Evolutionary conservation across 495 filamentous ascomycete genomes (phyloP), one percentile per base, ranked within the genome.

Genomic region (Daldinia bambusicola): DNA sequence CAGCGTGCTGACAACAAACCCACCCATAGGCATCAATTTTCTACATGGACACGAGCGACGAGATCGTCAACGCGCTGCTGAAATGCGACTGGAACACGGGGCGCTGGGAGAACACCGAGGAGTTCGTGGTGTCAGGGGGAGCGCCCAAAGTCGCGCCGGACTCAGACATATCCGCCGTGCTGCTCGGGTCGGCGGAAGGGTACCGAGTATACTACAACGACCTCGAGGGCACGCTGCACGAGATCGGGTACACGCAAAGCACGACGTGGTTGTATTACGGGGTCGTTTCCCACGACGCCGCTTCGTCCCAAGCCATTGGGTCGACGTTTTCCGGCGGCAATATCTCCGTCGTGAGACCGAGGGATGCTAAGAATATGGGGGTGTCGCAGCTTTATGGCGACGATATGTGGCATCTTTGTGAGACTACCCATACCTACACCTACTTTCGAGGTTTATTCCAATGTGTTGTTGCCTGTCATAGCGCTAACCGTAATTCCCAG

Each of bases 171-270:
- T 70, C 76, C 4, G 68, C 55, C 4, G 70, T 74, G 6, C 63
- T 76, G 14, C 70, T 78, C 2, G 76, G 76, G 16, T 36, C 75
- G 10, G 40, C 55, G 45, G 65, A 74, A 41, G 76, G 74, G 8
- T 76, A 78, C 40, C 70, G 72, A 48, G 62, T 78, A n/a, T 78
- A 63, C 58, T 76, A 72, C 55, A 70, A 76, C 55, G 76, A 74
- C 60, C 62, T 67, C 51, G 51, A 66, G 4, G 68, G 67, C 0
- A 66, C 61, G 9, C 26, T 78, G 31, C 76, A 78, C 8, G 34
- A 62, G 12, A 59, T 76, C 31, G 66, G 71, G 22, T 78, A 71
- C 34, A 76, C 69, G 12, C 38, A 26, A 1, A 45, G 37, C 10
- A 63, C 72, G 6, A 53, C 53, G 1, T 78, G 76, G 76, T 36